Base-by-base conservation (phyloP, 202 grass and related monocot genomes). In the Musa balbisiana region DNA sequence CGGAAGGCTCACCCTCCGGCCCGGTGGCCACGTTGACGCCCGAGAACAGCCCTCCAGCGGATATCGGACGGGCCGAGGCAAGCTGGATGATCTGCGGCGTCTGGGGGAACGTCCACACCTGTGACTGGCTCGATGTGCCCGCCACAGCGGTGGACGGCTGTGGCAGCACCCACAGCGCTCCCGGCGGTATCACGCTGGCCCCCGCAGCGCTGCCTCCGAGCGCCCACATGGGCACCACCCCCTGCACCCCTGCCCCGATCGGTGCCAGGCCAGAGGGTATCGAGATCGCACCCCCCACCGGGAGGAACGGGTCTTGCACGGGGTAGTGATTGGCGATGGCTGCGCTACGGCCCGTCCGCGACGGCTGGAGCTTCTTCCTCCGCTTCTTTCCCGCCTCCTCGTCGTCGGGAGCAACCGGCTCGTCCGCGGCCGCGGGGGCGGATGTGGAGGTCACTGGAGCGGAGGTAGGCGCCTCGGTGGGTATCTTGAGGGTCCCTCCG, bases 341-440 rank as follows among this genome's bases (percentile, higher is more conserved):
- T 16, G 60, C 60, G 49, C 33, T n/a, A 2, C 62, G 33, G n/a
- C 55, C 21, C 9, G 49, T 59, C 49, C 62, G 59, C 20, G 75
- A 77, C 9, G 75, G 75, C 20, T 77, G 75, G 11, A 77, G 75
- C 43, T 77, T 77, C 52, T 53, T 56, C 27, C 73, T 56, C 75
- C 62, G 62, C 49, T 65, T 77, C 75, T 64, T 77, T 10, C 2
- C 75, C 11, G 43, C 49, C n/a, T 51, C 58, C n/a, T 63, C 75
- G 29, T n/a, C 59, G n/a, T 4, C 49, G 2, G 69, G 33, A 33
- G 15, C 69, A 43, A 43, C 33, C 8, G 62, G 16, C 6, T 10
- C 17, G 10, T 10, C 62, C 10, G 53, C 5, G n/a, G 33, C n/a
- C 16, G 49, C 43, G 49, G 60, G 11, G 49, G 75, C 12, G 2